Conservation (phyloP, 805 yeast genomes). For the Hanseniaspora mollemarum region DNA sequence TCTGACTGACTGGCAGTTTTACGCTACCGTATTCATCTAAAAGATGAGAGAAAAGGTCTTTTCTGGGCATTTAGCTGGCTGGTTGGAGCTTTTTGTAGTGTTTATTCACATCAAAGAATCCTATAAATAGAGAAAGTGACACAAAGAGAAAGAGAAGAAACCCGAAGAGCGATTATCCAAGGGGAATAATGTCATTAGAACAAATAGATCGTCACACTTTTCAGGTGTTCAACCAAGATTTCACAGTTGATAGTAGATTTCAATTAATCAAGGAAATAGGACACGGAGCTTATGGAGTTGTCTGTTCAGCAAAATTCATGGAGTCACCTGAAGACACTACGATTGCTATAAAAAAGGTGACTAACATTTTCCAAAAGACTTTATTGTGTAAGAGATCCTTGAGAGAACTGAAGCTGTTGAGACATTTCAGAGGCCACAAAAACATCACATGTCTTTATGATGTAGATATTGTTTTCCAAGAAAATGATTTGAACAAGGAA, state of each 20-base stretch:
- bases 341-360: conserved; percentile 92
- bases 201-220: conserved; percentile 37
- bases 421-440: conserved; percentile 92
- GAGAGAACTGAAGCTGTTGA: conserved; percentile 76
- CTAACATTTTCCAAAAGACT: conserved; percentile 84
- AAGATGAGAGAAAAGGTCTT: too few relatives aligned
- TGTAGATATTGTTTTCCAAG: conserved; percentile 59
- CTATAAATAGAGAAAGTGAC: too few relatives aligned
- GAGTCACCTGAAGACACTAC: conserved; percentile 62
- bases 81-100: too few relatives aligned
- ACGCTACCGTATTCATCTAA: too few relatives aligned
- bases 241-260: conserved; percentile 79
- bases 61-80: too few relatives aligned
- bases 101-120: too few relatives aligned
- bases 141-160: too few relatives aligned
- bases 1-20: too few relatives aligned
- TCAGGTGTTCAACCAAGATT: conserved; percentile 79
- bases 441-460: conserved; percentile 93
- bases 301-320: conserved; percentile 80
- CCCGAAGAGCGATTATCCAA: too few relatives aligned
- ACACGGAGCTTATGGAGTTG: conserved; percentile 96
- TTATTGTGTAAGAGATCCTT: conserved; percentile 84
- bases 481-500: conserved; percentile 38
- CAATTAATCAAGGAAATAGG: conserved; percentile 87
- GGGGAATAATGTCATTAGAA: conserved; percentile 22